Evolutionary conservation across 177 flowering plant species (phyloP).

Genomic region (Telopea speciosissima): DNA sequence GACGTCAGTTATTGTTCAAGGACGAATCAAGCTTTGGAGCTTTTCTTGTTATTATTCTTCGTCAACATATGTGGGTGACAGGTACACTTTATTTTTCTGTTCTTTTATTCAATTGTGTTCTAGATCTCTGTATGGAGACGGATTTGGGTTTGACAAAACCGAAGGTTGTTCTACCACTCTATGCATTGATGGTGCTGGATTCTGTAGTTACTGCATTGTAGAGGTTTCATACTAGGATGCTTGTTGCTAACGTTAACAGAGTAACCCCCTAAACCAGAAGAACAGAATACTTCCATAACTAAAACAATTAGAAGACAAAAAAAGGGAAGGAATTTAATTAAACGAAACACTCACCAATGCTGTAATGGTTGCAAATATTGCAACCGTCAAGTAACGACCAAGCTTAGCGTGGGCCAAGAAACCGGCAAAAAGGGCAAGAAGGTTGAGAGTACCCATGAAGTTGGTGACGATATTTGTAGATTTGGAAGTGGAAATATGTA

Average conservation of each 20-base stretch:
- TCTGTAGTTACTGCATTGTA: slow-evolving; percentile 46
- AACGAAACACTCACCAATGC: slow-evolving; percentile 46
- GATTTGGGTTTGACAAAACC: too few relatives aligned
- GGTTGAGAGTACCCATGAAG: slow-evolving; percentile 84
- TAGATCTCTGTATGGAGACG: too few relatives aligned
- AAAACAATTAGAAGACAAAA: not conserved
- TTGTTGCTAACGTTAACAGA: slow-evolving; percentile 52
- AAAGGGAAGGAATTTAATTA: not conserved
- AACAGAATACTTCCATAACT: not conserved
- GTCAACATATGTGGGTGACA: too few relatives aligned
- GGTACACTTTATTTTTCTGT: too few relatives aligned
- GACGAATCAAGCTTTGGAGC: too few relatives aligned
- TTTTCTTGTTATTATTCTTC: too few relatives aligned
- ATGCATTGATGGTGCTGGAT: slow-evolving; percentile 43
- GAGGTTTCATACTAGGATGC: slow-evolving; percentile 71
- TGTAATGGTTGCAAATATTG: slow-evolving; percentile 43
- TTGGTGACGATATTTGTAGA: slow-evolving; percentile 84
- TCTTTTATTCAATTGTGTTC: too few relatives aligned
- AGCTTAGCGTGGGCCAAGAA: slow-evolving; percentile 87
- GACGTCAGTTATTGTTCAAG: too few relatives aligned
- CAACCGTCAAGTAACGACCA: slow-evolving; percentile 75
- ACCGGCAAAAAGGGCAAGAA: slow-evolving; percentile 75
- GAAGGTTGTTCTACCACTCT: too few relatives aligned
- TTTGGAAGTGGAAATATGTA: slow-evolving; percentile 69
- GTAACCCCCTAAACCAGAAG: slow-evolving; percentile 47